phyloP scores from a whole-genome alignment of 2,329 filamentous ascomycete species.

The Aquanectria penicillioides region DNA sequence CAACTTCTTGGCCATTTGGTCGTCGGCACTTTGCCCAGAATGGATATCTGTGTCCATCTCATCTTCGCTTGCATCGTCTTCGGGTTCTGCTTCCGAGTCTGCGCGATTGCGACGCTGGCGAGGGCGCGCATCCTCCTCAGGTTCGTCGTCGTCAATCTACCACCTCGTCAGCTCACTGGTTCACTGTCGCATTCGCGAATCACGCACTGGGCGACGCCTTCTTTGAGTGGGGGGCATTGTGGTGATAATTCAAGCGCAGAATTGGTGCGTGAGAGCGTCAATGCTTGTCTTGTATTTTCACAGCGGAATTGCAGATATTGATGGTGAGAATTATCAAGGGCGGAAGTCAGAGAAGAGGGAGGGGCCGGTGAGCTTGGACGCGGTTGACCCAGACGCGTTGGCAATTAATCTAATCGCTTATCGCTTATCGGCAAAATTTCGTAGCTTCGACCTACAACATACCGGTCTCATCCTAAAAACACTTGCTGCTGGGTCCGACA shows the following conservation, averaged over 20 bases:
- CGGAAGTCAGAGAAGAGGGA: not conserved
- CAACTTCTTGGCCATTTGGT: conserved; percentile 71
- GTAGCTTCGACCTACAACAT: not conserved
- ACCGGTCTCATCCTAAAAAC: not conserved
- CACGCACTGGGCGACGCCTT: conserved; percentile 45
- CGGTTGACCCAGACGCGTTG: conserved; percentile 29
- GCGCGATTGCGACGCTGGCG: conserved; percentile 45
- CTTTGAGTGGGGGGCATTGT: conserved; percentile 47
- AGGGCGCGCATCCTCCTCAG: conserved; percentile 46
- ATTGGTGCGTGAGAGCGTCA: not conserved
- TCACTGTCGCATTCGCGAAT: conserved; percentile 10
- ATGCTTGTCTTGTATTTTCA: too few species aligned
- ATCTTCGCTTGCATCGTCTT: conserved; percentile 51
- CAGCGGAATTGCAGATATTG: not conserved
- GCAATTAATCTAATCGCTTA: conserved; percentile 33
- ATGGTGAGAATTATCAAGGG: not conserved
- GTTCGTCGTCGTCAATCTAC: conserved; percentile 43
- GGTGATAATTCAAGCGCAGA: not conserved
- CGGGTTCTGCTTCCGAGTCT: conserved; percentile 45
- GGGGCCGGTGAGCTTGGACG: conserved; percentile 20
- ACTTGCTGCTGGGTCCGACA: conserved; percentile 6
- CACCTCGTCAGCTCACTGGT: conserved; percentile 9
- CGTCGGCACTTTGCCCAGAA: conserved; percentile 53
- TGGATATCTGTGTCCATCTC: conserved; percentile 44
- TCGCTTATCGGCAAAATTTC: conserved; percentile 42